Evolutionary conservation across 225 moss, liverwort and hornwort genomes (phyloP), one percentile per base, ranked within the genome.

Genomic region (Straminergon stramineum): DNA sequence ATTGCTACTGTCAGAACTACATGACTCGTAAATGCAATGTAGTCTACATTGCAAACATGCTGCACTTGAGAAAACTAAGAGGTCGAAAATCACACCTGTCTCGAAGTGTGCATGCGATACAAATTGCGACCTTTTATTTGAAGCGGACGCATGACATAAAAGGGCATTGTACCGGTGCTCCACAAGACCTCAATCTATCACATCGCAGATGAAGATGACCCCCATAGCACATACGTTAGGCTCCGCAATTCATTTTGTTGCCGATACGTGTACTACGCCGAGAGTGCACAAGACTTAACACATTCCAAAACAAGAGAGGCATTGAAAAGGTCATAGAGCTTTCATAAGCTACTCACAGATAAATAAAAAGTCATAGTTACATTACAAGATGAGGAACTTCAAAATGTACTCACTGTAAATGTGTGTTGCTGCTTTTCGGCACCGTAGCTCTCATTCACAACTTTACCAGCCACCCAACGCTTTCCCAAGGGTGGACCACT

Each of bases 371-470:
- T 19, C 41, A 85, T 56, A 35, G 34, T 9, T 30, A 6, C 48
- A 63, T 51, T 35, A 73, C 35, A 73, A 73, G 56, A 75, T 64
- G 58, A 71, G 15, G 85, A 66, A 48, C 60, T 82, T 66, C 64
- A 69, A 74, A 92, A 56, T 60, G 32, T 39, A 90, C 95, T 83
- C 88, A 98, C 96, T 77, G 96, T 97, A 76, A 98, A 98, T 28
- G 97, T 97, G 79, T 98, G 96, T 85, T 98, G 97, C 83, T 97
- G 96, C 82, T 94, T 95, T 75, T 84, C 85, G 61, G 91, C 92
- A 87, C 97, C 98, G 92, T 97, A 98, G 91, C 94, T 97, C 88
- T 98, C 98, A 76, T 95, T 94, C 45, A 95, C 96, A 86, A 98
- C 94, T 87, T 91, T 94, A 43, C 96, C 98, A 74, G 94, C 97